These are phyloP conservation scores for Colletotrichum euphorbiae DNA, from an alignment of 2,329 filamentous ascomycete species.

Conservation along the genomic window DNA sequence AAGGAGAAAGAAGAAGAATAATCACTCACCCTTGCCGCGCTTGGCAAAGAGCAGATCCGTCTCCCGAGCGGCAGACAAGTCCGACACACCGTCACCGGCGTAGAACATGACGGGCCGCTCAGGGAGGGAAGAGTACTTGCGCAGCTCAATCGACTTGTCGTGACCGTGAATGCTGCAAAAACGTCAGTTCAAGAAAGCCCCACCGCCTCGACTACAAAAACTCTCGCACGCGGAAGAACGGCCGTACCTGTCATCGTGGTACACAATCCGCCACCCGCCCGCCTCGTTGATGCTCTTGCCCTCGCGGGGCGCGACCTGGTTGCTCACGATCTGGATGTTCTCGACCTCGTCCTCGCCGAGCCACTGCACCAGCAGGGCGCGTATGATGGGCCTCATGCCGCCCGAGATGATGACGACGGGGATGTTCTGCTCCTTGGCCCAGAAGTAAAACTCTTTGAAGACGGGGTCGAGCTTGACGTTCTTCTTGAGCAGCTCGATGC, in stretches of 20 bases:
- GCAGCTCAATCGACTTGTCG: constrained; percentile 93
- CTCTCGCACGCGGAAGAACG: background rate
- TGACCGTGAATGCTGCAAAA: constrained; percentile 82
- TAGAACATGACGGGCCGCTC: constrained; percentile 88
- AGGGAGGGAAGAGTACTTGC: constrained; percentile 83
- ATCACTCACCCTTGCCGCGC: constrained; percentile 78
- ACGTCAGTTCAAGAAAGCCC: background rate
- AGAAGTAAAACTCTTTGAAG: constrained; percentile 89
- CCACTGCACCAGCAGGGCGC: constrained; percentile 81
- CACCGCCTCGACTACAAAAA: no score
- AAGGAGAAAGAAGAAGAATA: background rate
- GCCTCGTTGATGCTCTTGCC: constrained; percentile 81
- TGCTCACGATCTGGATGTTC: constrained; percentile 91
- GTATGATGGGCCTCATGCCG: constrained; percentile 93
- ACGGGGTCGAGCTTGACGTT: constrained; percentile 91
- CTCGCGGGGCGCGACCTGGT: constrained; percentile 74
- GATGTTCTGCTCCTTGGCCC: constrained; percentile 83
- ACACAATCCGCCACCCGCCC: constrained; percentile 88
- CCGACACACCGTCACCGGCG: constrained; percentile 93
- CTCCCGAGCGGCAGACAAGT: constrained; percentile 91
- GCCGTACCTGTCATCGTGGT: constrained; percentile 83
- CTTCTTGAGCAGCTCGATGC: constrained; percentile 79
- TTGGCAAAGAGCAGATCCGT: constrained; percentile 96
- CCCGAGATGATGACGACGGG: constrained; percentile 92
- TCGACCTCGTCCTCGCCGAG: constrained; percentile 80